phyloP scores from a whole-genome alignment of 169 alveolate genomes.

The Toxoplasma gondii region DNA sequence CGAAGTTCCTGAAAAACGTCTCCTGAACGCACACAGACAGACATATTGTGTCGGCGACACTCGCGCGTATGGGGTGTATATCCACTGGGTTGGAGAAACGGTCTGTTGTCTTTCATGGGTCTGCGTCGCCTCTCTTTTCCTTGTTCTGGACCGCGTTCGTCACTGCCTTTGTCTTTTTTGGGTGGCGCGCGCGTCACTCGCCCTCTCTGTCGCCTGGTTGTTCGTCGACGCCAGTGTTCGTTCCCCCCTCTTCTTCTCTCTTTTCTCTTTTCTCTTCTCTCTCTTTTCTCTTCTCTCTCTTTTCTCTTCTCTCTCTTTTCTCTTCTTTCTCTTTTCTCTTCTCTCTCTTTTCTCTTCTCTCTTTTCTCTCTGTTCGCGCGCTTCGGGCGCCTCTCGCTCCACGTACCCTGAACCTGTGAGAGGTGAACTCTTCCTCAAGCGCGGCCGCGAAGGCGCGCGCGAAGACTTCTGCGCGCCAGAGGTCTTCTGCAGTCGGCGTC shows the following conservation, averaged over 20 bases:
- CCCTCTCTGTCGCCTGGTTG: too few relatives aligned
- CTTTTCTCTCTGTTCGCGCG: neutral
- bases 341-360: neutral
- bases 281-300: too few relatives aligned
- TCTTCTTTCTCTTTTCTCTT: neutral
- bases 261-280: too few relatives aligned
- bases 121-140: too few relatives aligned
- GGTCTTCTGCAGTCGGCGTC: neutral
- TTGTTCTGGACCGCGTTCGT: too few relatives aligned
- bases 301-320: neutral
- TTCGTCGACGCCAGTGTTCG: too few relatives aligned
- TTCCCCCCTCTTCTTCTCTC: too few relatives aligned
- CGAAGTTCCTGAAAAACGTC: neutral
- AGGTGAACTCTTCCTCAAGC: neutral
- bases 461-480: neutral
- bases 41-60: neutral
- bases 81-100: too few relatives aligned
- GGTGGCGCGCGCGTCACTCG: too few relatives aligned
- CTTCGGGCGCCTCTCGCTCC: neutral
- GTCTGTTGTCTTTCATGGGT: too few relatives aligned
- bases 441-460: neutral
- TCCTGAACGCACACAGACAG: neutral
- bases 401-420: neutral
- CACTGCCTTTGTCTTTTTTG: too few relatives aligned
- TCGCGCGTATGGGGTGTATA: too few relatives aligned